phyloP scores from a whole-genome alignment of 495 filamentous ascomycete genomes.

The Hyphodiscus hymeniophilus region DNA sequence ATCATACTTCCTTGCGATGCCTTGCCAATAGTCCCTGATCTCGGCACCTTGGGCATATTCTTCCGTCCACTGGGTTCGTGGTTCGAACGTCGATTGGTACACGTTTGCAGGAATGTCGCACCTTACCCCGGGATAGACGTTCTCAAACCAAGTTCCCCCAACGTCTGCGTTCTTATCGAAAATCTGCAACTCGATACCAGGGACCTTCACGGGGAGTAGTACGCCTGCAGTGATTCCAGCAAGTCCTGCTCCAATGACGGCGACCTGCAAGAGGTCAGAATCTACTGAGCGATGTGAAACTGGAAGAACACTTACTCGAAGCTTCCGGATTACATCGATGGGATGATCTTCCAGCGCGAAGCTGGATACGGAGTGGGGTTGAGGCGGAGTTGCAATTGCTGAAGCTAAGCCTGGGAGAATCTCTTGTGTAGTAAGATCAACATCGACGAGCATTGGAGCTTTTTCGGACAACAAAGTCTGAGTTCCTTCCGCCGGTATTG shows the following conservation, averaged over 20 bases:
- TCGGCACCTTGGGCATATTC: constrained; percentile 47
- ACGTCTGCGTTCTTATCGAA: constrained; percentile 49
- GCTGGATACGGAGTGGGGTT: background rate
- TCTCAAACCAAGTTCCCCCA: constrained; percentile 11
- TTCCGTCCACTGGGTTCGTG: constrained; percentile 47
- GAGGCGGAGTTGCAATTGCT: background rate
- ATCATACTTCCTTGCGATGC: constrained; percentile 39
- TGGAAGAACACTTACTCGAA: constrained; percentile 2
- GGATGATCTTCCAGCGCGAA: constrained; percentile 13
- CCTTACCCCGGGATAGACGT: constrained; percentile 41
- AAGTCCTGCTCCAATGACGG: constrained; percentile 45
- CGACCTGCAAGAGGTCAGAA: constrained; percentile 25
- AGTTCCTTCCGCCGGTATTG: background rate
- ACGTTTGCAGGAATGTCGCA: constrained; percentile 54
- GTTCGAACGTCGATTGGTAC: constrained; percentile 45
- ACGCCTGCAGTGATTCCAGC: constrained; percentile 41
- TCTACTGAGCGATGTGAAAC: background rate
- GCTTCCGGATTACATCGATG: constrained; percentile 4
- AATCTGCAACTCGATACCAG: constrained; percentile 40
- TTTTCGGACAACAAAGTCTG: background rate
- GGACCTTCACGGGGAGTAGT: constrained; percentile 41
- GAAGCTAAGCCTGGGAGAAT: background rate
- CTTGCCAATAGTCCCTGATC: constrained; percentile 48
- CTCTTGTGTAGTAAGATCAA: background rate
- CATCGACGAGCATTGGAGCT: background rate